A percentile compares a stretch with the other conserved stretches of the same genome.
These are phyloP conservation scores for Sporothrix schenckii DNA, from an alignment of 2,329 filamentous ascomycete species.

Conservation along the genomic window DNA sequence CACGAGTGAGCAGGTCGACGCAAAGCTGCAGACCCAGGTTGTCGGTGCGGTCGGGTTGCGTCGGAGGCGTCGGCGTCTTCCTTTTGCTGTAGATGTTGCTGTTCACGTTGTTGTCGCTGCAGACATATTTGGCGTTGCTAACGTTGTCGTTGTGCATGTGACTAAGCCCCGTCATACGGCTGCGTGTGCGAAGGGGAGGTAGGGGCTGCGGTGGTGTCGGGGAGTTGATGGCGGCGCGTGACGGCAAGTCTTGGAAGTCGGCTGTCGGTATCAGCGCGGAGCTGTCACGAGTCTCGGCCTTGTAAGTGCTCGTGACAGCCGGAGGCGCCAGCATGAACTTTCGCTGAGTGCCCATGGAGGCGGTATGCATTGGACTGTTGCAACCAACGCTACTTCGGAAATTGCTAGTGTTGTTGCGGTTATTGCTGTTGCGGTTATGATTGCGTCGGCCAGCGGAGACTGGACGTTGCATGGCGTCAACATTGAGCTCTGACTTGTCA, in stretches of 20 bases:
- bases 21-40: constrained; percentile 55
- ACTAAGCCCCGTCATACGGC: constrained; percentile 1
- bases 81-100: constrained; percentile 5
- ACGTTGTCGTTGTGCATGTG: background rate
- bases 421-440: background rate
- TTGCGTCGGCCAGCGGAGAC: background rate
- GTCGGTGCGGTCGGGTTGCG: constrained; percentile 38
- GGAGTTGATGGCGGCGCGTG: background rate
- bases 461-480: constrained; percentile 25
- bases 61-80: constrained; percentile 23
- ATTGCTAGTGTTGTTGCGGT: too few species aligned
- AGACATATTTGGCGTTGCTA: background rate
- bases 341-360: constrained; percentile 11
- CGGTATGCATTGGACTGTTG: background rate
- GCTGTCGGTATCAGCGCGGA: background rate
- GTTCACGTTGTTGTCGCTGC: background rate
- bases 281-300: background rate
- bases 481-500: constrained; percentile 38
- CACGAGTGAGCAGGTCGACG: constrained; percentile 54
- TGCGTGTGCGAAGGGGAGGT: constrained; percentile 26
- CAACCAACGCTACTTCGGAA: constrained; percentile 16
- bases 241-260: background rate
- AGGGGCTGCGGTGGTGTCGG: constrained; percentile 13
- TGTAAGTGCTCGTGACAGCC: background rate
- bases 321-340: constrained; percentile 23